Evolutionary conservation across 2,329 filamentous ascomycete genomes (phyloP).

Genomic region (Pseudocercospora fijiensis): DNA sequence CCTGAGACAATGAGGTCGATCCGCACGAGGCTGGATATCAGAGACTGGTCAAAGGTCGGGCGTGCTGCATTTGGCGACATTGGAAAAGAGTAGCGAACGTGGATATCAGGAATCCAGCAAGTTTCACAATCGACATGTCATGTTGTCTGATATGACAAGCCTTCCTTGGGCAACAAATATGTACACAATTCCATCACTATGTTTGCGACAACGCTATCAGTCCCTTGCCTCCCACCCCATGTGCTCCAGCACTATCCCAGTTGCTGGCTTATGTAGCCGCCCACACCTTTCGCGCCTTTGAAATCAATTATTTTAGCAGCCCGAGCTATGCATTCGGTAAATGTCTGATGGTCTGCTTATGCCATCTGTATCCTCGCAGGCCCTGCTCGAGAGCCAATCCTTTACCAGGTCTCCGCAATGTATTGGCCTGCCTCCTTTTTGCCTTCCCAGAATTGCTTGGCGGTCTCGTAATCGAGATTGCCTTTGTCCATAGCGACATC

Average conservation of each 20-base stretch:
- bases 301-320: conserved; percentile 3
- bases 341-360: neutral
- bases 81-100: neutral
- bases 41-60: too few species aligned
- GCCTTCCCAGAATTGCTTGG: conserved; percentile 80
- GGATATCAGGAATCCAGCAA: neutral
- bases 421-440: conserved; percentile 95
- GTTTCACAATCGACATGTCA: neutral
- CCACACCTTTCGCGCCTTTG: neutral
- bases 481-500: conserved; percentile 93
- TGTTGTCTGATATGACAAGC: neutral
- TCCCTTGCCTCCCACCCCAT: conserved; percentile 1
- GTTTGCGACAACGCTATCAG: conserved; percentile 25
- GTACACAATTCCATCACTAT: conserved; percentile 1
- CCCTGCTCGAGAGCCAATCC: neutral
- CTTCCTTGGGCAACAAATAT: neutral
- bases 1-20: neutral
- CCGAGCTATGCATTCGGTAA: neutral
- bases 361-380: neutral
- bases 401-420: conserved; percentile 65
- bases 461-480: conserved; percentile 77
- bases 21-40: neutral
- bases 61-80: too few species aligned
- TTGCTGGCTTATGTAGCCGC: neutral
- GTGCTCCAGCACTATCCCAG: neutral